These are phyloP conservation scores for Podaxis rugospora DNA, from an alignment of 768 basidiomycete species.

Conservation along the genomic window DNA sequence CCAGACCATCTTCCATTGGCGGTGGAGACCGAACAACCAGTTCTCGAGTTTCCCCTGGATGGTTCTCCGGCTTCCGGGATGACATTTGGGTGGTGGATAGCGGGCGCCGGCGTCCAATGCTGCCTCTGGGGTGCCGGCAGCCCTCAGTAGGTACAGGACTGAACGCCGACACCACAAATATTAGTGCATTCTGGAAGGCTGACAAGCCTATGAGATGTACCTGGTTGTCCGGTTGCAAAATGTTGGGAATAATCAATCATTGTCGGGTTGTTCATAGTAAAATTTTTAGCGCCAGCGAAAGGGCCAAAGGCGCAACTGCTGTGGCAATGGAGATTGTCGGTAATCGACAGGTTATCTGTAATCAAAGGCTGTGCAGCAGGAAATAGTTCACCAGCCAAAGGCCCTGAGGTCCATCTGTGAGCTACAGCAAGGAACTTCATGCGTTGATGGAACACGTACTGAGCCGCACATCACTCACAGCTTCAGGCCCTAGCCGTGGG, in stretches of 20 bases:
- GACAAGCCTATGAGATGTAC: not conserved
- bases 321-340: not conserved
- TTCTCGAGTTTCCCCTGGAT: not conserved
- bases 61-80: not conserved
- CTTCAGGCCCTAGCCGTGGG: too few species aligned
- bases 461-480: not conserved
- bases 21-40: not conserved
- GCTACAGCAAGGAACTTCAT: not conserved
- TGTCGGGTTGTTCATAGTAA: not conserved
- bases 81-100: not conserved
- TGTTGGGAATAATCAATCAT: not conserved
- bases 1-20: not conserved
- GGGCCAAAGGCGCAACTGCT: not conserved
- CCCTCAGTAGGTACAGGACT: not conserved
- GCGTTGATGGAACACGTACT: not conserved
- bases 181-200: not conserved
- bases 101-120: not conserved
- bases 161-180: too few species aligned
- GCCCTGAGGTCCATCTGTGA: not conserved
- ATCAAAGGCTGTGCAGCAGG: not conserved
- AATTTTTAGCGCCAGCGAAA: not conserved
- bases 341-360: not conserved
- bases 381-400: not conserved
- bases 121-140: not conserved
- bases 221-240: not conserved